Evolutionary conservation across 768 basidiomycete species (phyloP).

Genomic region (Suillus subaureus): DNA sequence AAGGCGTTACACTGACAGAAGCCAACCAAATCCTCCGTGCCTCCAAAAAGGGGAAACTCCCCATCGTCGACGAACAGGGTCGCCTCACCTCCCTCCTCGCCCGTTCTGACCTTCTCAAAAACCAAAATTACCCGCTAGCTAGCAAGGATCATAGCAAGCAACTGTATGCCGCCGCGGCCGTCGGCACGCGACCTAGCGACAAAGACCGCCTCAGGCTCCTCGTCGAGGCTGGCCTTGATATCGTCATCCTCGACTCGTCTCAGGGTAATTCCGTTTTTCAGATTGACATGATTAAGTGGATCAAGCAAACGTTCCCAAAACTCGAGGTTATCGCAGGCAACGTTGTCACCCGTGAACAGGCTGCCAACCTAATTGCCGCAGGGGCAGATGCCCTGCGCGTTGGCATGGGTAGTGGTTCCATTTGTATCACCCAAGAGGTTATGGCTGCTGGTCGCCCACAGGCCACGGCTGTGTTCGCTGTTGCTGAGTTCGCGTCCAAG

Average conservation of each 20-base stretch:
- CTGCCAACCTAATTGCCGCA: no score
- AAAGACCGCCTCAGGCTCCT: conserved; percentile 81
- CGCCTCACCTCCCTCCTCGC: conserved; percentile 74
- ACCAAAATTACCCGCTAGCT: conserved; percentile 94
- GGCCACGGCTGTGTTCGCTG: conserved; percentile 88
- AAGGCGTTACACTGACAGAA: conserved; percentile 88
- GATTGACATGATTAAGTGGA: conserved; percentile 92
- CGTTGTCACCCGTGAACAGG: no score
- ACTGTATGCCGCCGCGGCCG: conserved; percentile 92
- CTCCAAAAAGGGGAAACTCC: conserved; percentile 97
- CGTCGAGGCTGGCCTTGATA: conserved; percentile 93
- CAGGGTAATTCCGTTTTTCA: conserved; percentile 96
- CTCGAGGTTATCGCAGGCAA: conserved; percentile 72
- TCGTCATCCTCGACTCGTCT: conserved; percentile 92
- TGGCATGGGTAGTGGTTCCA: no score
- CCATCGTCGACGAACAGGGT: conserved; percentile 69
- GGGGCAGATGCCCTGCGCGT: no score
- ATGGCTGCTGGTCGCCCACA: conserved; percentile 30
- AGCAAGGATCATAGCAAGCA: conserved; percentile 94
- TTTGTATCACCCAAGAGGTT: no score
- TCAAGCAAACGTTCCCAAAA: conserved; percentile 81
- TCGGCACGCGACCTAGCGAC: conserved; percentile 91
- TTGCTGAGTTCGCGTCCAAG: conserved; percentile 64
- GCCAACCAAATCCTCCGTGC: conserved; percentile 93
- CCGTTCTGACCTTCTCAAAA: conserved; percentile 90